Conservation (phyloP, 257 asterid species). For the Vinca minor region DNA sequence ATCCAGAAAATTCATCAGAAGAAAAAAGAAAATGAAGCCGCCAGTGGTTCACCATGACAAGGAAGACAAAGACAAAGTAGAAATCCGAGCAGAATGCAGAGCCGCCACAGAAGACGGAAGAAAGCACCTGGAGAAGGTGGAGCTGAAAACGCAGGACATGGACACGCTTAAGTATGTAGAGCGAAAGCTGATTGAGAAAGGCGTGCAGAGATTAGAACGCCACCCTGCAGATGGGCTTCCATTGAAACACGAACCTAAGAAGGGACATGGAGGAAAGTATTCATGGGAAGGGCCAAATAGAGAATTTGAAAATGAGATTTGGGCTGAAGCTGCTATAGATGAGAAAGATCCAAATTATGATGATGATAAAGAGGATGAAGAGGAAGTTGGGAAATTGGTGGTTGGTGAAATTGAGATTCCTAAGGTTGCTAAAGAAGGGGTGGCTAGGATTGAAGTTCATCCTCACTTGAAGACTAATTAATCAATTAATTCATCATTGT, state of each 20-base stretch:
- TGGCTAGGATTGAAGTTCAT: constrained; percentile 44
- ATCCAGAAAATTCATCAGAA: neutral
- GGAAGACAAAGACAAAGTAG: constrained; percentile 25
- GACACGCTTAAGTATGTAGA: constrained; percentile 45
- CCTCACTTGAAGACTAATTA: constrained; percentile 30
- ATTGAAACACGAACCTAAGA: constrained; percentile 58
- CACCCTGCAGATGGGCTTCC: constrained; percentile 76
- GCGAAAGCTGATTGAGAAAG: constrained; percentile 39
- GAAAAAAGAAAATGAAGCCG: constrained; percentile 41
- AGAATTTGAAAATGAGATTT: constrained; percentile 33
- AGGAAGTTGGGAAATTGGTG: constrained; percentile 17
- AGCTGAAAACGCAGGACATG: constrained; percentile 28
- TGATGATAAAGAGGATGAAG: constrained; percentile 21
- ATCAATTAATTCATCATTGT: no score
- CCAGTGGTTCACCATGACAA: constrained; percentile 20
- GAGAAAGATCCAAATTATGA: constrained; percentile 55
- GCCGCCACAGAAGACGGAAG: constrained; percentile 40
- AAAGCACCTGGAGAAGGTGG: constrained; percentile 44
- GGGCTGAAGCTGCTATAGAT: constrained; percentile 38
- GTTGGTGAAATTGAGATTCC: constrained; percentile 53
- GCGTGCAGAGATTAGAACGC: constrained; percentile 54
- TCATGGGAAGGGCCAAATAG: constrained; percentile 70
- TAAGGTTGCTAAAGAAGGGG: constrained; percentile 42
- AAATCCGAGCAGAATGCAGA: constrained; percentile 40
- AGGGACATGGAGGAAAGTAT: constrained; percentile 70